Conservation (phyloP, 1,284 basidiomycete species). For the Pascua guehoae region DNA sequence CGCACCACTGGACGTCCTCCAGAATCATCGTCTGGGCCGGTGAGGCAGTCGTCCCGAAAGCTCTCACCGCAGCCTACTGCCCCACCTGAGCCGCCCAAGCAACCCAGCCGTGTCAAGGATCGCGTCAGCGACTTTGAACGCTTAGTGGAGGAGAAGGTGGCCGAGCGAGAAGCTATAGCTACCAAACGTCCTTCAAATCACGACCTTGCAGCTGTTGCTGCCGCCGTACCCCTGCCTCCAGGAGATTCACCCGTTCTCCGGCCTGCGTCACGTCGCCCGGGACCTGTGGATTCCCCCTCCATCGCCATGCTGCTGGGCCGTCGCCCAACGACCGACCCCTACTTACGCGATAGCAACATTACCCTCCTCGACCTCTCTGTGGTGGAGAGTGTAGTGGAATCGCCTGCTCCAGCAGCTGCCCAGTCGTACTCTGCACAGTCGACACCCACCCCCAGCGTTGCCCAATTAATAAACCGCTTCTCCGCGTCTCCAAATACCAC, state of each 20-base stretch:
- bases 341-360: not conserved
- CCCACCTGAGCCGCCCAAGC: not conserved
- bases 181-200: not conserved
- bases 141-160: not conserved
- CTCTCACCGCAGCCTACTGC: no score
- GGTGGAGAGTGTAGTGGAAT: not conserved
- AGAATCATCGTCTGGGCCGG: no score
- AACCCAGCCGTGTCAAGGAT: constrained; percentile 1
- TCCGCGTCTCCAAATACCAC: not conserved
- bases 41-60: no score
- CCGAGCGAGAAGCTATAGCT: not conserved
- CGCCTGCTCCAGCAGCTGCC: no score
- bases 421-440: not conserved
- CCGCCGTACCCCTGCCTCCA: constrained; percentile 9
- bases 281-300: constrained; percentile 9
- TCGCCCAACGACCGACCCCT: no score
- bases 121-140: constrained; percentile 4
- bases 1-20: no score
- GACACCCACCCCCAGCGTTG: constrained; percentile 3
- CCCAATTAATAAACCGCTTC: constrained; percentile 6
- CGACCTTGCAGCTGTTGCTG: constrained; percentile 6
- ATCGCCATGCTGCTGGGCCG: constrained; percentile 10
- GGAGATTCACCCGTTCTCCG: not conserved
- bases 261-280: not conserved
- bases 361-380: constrained; percentile 13